These are phyloP conservation scores for Scheffersomyces segobiensis DNA, from an alignment of 1,139 yeast genomes.

Conservation along the genomic window DNA sequence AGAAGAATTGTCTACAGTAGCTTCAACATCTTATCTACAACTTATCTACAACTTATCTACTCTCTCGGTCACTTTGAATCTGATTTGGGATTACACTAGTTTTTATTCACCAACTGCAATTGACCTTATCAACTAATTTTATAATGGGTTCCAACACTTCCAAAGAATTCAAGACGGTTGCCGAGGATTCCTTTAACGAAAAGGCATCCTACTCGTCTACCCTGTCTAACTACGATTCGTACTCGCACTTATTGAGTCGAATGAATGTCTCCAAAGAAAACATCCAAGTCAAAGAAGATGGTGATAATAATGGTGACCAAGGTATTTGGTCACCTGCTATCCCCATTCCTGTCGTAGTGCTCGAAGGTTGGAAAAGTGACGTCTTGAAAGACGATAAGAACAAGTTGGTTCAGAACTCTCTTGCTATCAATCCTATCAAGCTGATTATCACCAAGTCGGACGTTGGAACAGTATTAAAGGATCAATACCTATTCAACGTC, in stretches of 20 bases:
- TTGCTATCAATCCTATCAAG: constrained; percentile 51
- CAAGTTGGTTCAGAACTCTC: constrained; percentile 57
- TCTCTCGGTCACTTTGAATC: too few species aligned
- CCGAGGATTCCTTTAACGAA: constrained; percentile 10
- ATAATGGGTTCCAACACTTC: constrained; percentile 18
- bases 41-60: neutral
- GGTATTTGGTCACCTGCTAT: constrained; percentile 19
- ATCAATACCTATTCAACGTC: constrained; percentile 57
- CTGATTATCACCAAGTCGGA: constrained; percentile 42
- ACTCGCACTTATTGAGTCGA: constrained; percentile 9
- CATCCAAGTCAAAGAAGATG: neutral
- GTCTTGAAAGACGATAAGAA: constrained; percentile 56
- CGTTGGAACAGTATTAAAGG: constrained; percentile 22
- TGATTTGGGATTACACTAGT: neutral
- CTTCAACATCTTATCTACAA: too few species aligned
- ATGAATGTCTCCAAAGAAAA: constrained; percentile 7
- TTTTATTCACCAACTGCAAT: too few species aligned
- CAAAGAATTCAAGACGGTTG: constrained; percentile 5
- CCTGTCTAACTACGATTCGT: neutral
- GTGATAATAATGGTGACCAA: constrained; percentile 1
- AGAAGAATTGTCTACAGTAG: too few species aligned
- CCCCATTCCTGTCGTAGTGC: constrained; percentile 30
- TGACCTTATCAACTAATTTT: neutral
- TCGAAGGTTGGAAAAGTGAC: constrained; percentile 52
- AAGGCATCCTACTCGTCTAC: constrained; percentile 7